These are phyloP conservation scores for Penstemon davidsonii DNA, from an alignment of 257 asterid species.

Conservation along the genomic window DNA sequence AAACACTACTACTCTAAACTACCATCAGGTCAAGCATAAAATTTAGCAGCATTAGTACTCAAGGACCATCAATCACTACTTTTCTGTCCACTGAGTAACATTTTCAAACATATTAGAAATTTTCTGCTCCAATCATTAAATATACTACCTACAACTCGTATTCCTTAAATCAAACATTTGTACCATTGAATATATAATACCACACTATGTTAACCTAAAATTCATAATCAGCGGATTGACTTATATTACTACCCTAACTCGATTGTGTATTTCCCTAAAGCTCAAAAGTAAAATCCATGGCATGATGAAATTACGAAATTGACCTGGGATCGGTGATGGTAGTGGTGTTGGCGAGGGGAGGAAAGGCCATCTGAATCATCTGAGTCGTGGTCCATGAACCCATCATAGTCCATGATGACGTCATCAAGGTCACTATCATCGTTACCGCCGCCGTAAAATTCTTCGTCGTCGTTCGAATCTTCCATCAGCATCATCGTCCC, in stretches of 20 bases:
- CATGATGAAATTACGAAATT: slow-evolving; percentile 20
- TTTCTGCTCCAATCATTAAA: slow-evolving; percentile 1
- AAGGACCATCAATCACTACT: not conserved
- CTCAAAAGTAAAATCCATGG: not conserved
- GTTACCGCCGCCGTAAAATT: slow-evolving; percentile 53
- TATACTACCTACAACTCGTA: not conserved
- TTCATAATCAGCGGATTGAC: slow-evolving; percentile 10
- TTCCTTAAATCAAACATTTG: not conserved
- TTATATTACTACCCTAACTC: slow-evolving; percentile 24
- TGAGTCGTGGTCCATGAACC: slow-evolving; percentile 70
- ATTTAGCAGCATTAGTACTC: not conserved
- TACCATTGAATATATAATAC: too few species aligned
- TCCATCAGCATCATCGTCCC: slow-evolving; percentile 54
- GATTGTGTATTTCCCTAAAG: slow-evolving; percentile 2
- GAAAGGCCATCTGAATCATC: slow-evolving; percentile 70
- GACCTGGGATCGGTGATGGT: slow-evolving; percentile 73
- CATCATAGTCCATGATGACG: slow-evolving; percentile 63
- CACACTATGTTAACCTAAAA: too few species aligned
- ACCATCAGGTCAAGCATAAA: not conserved
- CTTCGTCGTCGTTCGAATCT: slow-evolving; percentile 61
- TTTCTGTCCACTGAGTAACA: not conserved
- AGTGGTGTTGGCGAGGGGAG: slow-evolving; percentile 31
- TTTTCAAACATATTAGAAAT: not conserved
- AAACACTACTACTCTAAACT: not conserved
- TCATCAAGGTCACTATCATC: slow-evolving; percentile 66